Conservation (phyloP, 176 grass and related monocot genomes). For the Avena atlantica region DNA sequence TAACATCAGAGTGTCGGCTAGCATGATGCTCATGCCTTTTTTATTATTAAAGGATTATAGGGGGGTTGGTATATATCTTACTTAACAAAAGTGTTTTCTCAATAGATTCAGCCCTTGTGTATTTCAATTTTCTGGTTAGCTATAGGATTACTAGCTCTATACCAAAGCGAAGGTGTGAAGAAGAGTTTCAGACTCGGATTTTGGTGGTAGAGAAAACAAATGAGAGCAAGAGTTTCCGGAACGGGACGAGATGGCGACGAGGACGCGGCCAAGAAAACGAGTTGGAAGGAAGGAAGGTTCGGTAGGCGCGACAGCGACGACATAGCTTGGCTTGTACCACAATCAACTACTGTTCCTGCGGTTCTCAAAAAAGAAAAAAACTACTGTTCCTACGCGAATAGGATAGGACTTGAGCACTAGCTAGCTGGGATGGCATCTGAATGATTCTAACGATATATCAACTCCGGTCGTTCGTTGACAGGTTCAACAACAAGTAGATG, state of each 20-base stretch:
- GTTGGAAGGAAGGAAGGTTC: background rate
- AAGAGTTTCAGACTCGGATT: background rate
- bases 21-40: background rate
- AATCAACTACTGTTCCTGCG: too few relatives aligned
- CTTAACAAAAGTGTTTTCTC: background rate
- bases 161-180: background rate
- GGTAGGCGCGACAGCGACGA: conserved; percentile 37
- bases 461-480: too few relatives aligned
- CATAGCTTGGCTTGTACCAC: background rate
- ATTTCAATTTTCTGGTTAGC: background rate
- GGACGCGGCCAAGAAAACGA: background rate
- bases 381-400: too few relatives aligned
- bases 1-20: too few relatives aligned
- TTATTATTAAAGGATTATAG: too few relatives aligned
- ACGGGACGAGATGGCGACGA: conserved; percentile 13
- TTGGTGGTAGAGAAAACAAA: background rate
- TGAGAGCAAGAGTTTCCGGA: background rate
- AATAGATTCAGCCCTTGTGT: background rate
- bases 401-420: too few relatives aligned
- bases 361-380: too few relatives aligned
- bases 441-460: too few relatives aligned
- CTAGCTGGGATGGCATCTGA: too few relatives aligned
- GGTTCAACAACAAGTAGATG: too few relatives aligned
- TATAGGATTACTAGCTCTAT: background rate
- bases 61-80: background rate